Evolutionary conservation across 179 eudicot species (phyloP), one percentile per base, ranked within the genome.

Genomic region (Beta lomatogona): DNA sequence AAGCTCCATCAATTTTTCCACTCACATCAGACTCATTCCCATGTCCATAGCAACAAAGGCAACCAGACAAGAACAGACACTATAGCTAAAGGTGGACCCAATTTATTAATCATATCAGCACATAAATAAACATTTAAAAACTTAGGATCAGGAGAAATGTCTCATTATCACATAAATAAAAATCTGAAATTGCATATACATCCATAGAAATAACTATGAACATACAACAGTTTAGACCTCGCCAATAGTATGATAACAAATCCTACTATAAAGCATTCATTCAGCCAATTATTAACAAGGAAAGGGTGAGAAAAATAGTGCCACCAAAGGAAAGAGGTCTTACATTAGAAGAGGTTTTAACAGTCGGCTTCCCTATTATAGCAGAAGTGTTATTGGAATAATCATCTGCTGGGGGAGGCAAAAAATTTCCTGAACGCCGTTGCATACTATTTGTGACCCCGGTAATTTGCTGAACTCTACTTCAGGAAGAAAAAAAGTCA

Each of bases 401-500:
- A 58, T 87, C 92, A 82, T 91, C 96, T 16, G 85, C 70, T 14
- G 99, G 98, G 54, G 98, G 88, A 73, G 99, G 99, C 85, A 96
- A 89, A 77, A 83, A 77, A 87, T 75, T 82, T 80, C 99, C 99
- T 12, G 91, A 80, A 41, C 97, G 90, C 82, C 86, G 85, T 86
- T 90, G 88, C 83, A 81, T 75, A 84, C 86, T 90, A 74, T 88
- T 92, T 53, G 92, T 75, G 77, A 87, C 84, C 77, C 97, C 97
- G 77, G 92, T 95, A 79, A 96, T 93, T 86, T 96, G 91, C 85
- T 94, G 97, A 82, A 94, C 98, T 86, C 97, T 89, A 90, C 85
- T 91, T 88, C 91, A 84, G 87, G 74, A 44, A 48, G 41, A 61
- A 81, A 79, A n/a, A 7, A 73, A 79, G 66, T 77, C 16, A 77